A percentile compares a stretch with the other conserved stretches of the same genome.
Conservation (phyloP, 2,329 filamentous ascomycete species). For the Aspergillus novoparasiticus region DNA sequence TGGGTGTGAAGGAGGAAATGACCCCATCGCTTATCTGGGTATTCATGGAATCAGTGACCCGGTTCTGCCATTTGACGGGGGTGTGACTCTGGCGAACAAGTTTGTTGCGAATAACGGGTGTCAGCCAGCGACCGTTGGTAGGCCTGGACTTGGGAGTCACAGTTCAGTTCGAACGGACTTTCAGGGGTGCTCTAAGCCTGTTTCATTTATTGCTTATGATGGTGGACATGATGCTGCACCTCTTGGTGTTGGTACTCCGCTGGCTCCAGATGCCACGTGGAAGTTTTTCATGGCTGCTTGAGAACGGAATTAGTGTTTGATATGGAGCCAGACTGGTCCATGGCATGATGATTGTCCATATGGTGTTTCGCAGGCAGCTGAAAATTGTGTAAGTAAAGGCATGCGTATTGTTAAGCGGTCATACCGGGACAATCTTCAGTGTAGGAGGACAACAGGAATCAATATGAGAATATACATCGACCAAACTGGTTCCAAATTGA, state of each 20-base stretch:
- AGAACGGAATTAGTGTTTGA: neutral
- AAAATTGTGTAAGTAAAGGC: too few species aligned
- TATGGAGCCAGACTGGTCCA: too few species aligned
- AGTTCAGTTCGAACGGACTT: conserved; percentile 14
- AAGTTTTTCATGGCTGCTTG: conserved; percentile 16
- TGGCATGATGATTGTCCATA: too few species aligned
- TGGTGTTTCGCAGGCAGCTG: too few species aligned
- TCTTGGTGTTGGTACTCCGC: conserved; percentile 14
- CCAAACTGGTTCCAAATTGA: too few species aligned
- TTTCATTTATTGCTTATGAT: conserved; percentile 20
- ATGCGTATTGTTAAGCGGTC: too few species aligned
- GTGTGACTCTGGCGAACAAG: conserved; percentile 41
- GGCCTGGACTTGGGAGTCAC: conserved; percentile 9
- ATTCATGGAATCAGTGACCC: conserved; percentile 45
- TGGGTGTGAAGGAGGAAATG: conserved; percentile 41
- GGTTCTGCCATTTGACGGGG: conserved; percentile 38
- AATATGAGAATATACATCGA: too few species aligned
- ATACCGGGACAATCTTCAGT: too few species aligned
- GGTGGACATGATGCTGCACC: conserved; percentile 18
- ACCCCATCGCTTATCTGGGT: conserved; percentile 44
- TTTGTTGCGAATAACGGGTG: conserved; percentile 45
- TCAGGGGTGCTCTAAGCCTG: conserved; percentile 15
- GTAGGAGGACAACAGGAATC: too few species aligned
- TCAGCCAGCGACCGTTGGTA: conserved; percentile 13
- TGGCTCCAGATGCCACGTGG: conserved; percentile 20